Base-by-base conservation (phyloP, 2,329 filamentous ascomycete genomes). In the Aureobasidium sp. region DNA sequence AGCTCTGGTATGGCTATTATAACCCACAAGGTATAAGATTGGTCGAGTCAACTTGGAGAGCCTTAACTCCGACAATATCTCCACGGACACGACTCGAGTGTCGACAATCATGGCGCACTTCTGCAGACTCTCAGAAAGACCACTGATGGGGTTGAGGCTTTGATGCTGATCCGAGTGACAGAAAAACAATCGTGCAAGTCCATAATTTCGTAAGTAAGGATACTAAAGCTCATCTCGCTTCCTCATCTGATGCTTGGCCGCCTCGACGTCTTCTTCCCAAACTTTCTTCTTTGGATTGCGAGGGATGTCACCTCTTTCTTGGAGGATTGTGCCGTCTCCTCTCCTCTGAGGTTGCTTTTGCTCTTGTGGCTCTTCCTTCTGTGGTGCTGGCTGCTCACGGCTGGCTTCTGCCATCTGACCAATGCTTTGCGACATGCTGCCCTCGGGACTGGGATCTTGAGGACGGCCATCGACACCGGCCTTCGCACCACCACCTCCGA, bases 261-360 rank as follows among this genome's bases (percentile, higher is more conserved):
- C 70, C 64, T 78, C 75, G 47, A 68, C 71, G 34, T 76, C 73
- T 62, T 82, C 82, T 66, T 86, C 83, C 77, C 83, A 84, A 74
- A 81, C 81, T 74, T 83, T 80, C 76, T 86, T 86, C 76, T 81
- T 85, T 7, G 82, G 82, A 70, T 86, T 86, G 31, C 71, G 68
- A 29, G 72, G 75, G 65, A 68, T 72, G 66, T 69, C 72, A 6
- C 67, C 67, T 52, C 72, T 62, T 42, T 69, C 71, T 64, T 78
- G 69, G 62, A 76, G 64, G 56, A 80, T 71, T 3, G 77, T 77
- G 34, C 81, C 79, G 64, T 79, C 79, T 1, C 78, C 78, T 63
- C 68, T 68, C 62, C 64, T 68, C 17, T 70, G 65, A 41, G 66
- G 56, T 20, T 65, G 66, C 60, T 71, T 65, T 3, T n/a, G 39